Evolutionary conservation across 345 rosid genomes (phyloP).

Genomic region (Anastatica hierochuntica): DNA sequence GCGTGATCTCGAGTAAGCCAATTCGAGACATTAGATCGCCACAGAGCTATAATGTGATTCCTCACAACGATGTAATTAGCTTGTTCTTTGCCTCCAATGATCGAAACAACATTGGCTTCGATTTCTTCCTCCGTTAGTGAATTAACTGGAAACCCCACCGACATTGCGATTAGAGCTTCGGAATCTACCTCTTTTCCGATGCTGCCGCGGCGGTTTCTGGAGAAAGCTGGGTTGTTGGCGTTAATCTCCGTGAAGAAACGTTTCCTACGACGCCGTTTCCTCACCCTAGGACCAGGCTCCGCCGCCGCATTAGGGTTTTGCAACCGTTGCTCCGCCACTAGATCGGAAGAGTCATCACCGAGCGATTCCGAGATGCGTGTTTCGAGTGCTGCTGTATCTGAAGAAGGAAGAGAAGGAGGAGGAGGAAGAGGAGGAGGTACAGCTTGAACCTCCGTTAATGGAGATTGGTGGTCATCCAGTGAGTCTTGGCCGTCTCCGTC

Average conservation of each 20-base stretch:
- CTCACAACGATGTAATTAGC: slow-evolving; percentile 68
- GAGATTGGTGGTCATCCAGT: slow-evolving; percentile 31
- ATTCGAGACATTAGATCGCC: slow-evolving; percentile 73
- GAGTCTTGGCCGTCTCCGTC: slow-evolving; percentile 34
- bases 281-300: slow-evolving; percentile 42
- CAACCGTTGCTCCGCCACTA: slow-evolving; percentile 37
- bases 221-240: slow-evolving; percentile 51
- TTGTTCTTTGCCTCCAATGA: slow-evolving; percentile 70
- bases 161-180: slow-evolving; percentile 73
- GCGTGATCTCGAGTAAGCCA: slow-evolving; percentile 80
- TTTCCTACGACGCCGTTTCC: slow-evolving; percentile 72
- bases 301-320: slow-evolving; percentile 39
- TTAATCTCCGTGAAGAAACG: slow-evolving; percentile 86
- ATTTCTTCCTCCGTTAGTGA: slow-evolving; percentile 94
- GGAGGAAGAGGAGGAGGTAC: slow-evolving; percentile 8
- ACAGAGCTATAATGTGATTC: slow-evolving; percentile 70
- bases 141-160: slow-evolving; percentile 84
- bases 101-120: slow-evolving; percentile 70
- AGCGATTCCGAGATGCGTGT: slow-evolving; percentile 49
- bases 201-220: slow-evolving; percentile 49
- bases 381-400: slow-evolving; percentile 25
- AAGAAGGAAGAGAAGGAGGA: slow-evolving; percentile 2
- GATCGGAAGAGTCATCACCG: slow-evolving; percentile 64
- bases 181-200: slow-evolving; percentile 62
- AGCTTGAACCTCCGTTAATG: slow-evolving; percentile 18